These are phyloP conservation scores for Leccinum truebloodii DNA, from an alignment of 768 basidiomycete species.

Conservation along the genomic window DNA sequence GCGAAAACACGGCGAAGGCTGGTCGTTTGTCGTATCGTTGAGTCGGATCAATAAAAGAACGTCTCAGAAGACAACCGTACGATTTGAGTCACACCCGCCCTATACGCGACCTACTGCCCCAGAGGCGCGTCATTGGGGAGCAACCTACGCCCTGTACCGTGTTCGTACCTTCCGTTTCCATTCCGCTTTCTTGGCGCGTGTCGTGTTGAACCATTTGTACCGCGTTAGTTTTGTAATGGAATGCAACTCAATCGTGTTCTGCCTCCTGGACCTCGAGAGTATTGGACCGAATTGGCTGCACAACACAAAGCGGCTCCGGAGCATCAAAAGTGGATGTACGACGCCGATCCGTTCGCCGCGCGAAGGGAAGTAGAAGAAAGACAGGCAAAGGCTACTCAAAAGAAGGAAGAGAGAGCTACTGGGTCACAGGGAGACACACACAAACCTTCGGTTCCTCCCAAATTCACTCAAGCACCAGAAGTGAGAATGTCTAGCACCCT, in stretches of 20 bases:
- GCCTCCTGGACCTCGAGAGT: slow-evolving; percentile 83
- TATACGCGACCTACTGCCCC: slow-evolving; percentile 63
- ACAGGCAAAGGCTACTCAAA: slow-evolving; percentile 56
- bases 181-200: neutral
- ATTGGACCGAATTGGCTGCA: slow-evolving; percentile 75
- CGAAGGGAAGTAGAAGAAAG: slow-evolving; percentile 64
- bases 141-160: slow-evolving; percentile 83
- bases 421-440: slow-evolving; percentile 18
- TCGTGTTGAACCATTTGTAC: slow-evolving; percentile 22
- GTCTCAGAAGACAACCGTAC: slow-evolving; percentile 65
- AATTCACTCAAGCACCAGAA: slow-evolving; percentile 59
- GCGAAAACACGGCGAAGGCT: slow-evolving; percentile 51
- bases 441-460: slow-evolving; percentile 27
- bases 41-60: slow-evolving; percentile 68
- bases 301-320: slow-evolving; percentile 69
- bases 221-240: slow-evolving; percentile 67
- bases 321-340: slow-evolving; percentile 84
- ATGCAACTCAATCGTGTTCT: slow-evolving; percentile 73
- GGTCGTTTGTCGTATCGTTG: slow-evolving; percentile 70
- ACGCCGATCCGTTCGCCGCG: slow-evolving; percentile 83
- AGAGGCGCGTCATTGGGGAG: slow-evolving; percentile 91
- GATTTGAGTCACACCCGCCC: slow-evolving; percentile 73
- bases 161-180: slow-evolving; percentile 48
- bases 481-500: slow-evolving; percentile 80
- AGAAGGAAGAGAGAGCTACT: slow-evolving; percentile 37